A percentile compares a stretch with the other conserved stretches of the same genome.
phyloP scores from a whole-genome alignment of 345 rosid genomes.

The Microthlaspi erraticum region DNA sequence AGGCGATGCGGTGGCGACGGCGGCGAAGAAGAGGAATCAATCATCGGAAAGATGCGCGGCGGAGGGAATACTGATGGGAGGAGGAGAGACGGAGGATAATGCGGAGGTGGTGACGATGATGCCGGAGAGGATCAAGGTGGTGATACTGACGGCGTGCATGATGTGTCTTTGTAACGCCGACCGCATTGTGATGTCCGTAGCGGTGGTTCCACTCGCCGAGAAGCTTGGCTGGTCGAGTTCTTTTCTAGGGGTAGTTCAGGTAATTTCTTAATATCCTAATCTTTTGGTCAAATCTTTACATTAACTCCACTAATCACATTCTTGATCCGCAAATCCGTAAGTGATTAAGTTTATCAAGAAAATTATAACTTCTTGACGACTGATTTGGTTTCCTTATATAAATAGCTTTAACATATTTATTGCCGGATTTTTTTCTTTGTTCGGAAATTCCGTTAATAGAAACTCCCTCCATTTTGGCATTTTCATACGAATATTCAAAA shows the following conservation, averaged over 20 bases:
- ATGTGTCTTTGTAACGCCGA: slow-evolving; percentile 97
- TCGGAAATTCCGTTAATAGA: neutral
- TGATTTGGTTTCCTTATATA: slow-evolving; percentile 15
- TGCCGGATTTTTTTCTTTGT: neutral
- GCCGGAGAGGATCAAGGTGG: slow-evolving; percentile 89
- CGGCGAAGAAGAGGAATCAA: slow-evolving; percentile 27
- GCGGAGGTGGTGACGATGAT: slow-evolving; percentile 37
- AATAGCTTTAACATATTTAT: neutral
- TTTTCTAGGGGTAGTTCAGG: slow-evolving; percentile 95
- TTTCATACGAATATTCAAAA: neutral
- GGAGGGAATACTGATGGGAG: slow-evolving; percentile 64
- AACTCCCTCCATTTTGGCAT: neutral
- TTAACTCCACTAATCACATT: slow-evolving; percentile 15
- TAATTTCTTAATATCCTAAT: slow-evolving; percentile 35
- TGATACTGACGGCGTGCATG: slow-evolving; percentile 69
- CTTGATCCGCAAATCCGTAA: slow-evolving; percentile 34
- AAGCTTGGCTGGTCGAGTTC: slow-evolving; percentile 87
- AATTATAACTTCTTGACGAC: slow-evolving; percentile 6
- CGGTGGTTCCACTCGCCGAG: slow-evolving; percentile 90
- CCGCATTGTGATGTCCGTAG: slow-evolving; percentile 89
- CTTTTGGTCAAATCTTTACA: neutral
- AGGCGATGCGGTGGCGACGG: slow-evolving; percentile 9
- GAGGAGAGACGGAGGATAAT: slow-evolving; percentile 41
- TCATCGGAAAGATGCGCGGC: slow-evolving; percentile 58
- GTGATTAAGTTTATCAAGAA: slow-evolving; percentile 4